Evolutionary conservation across 2,329 filamentous ascomycete species (phyloP), one percentile per base, ranked within the genome.

Genomic region (Penicillium sp.): DNA sequence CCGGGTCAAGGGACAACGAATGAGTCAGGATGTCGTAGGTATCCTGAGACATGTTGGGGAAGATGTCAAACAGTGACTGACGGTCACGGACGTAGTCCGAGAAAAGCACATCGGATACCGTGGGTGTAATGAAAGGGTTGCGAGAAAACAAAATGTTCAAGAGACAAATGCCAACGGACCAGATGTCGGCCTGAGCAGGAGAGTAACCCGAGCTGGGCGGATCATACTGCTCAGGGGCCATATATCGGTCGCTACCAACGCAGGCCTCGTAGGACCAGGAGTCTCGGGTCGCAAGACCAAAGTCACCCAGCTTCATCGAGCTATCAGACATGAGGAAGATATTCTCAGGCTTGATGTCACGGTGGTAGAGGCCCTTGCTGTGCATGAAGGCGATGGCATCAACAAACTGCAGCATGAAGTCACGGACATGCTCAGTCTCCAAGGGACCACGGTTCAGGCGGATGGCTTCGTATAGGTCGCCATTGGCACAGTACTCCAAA

Each of bases 301-400:
- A 96, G 76, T 99, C 95, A 69, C 95, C 95, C 35, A 99, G 87
- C 80, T 99, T 99, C 90, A 98, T 90, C 39, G 88, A 84, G 53
- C 93, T 93, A 65, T 89, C 85, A 59, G 93, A 85, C 58, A 88
- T 90, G 62, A 99, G 83, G 75, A 99, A 98, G 76, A 99, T 96
- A 81, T 99, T 99, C 83, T 99, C 95, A 0, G 95, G 95, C 81
- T 99, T 99, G 85, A 99, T 97, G 76, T 99, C 95, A 60, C 95
- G 91, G 73, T 99, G 95, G 75, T 92, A 97, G 72, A 98, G 86
- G 63, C 92, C 93, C 75, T 93, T 93, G 62, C 85, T 84, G 76
- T 99, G 95, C 78, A 96, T 92, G 77, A 92, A 93, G 61, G 91
- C 88, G 50, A 99, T 90, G 50, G 93, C 91, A 72, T 91, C 88